Evolutionary conservation across 257 asterid species (phyloP), one percentile per base, ranked within the genome.

Genomic region (Przewalskia tangutica): DNA sequence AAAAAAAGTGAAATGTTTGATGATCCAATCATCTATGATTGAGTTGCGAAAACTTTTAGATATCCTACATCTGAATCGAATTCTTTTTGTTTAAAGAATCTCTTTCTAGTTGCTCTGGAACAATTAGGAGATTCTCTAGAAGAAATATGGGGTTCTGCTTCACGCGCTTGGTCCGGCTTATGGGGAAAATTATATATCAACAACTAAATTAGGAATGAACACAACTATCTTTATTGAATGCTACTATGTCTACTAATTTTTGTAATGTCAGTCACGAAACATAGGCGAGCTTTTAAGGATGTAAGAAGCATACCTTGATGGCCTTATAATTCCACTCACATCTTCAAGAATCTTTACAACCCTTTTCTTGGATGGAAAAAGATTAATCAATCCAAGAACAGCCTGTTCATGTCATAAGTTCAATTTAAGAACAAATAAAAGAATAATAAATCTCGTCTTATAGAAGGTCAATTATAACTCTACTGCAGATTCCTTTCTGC

Each of bases 321-420:
- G 98, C 42, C 85, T 88, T 56, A 94, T 85, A 73, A 94, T 88
- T 77, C 97, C 98, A 81, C 90, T 91, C 83, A 91, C 92, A 84
- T 91, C 93, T 83, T 84, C 77, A 76, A 94, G 98, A 76, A 94
- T 94, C 73, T 92, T 85, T 42, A 93, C 89, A 20, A 83, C 85
- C 83, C 87, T 90, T 85, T 89, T 90, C 90, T 91, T 94, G 42
- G 98, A 93, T 20, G 88, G 89, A 83, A 92, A 90, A 81, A 94
- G 92, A 32, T 93, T 87, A 83, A 91, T 81, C 89, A 85, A 86
- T 62, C 93, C 95, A 44, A 91, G 55, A 82, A 84, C 82, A 79
- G 87, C 90, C 97, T 93, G 68, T 62, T 6, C 27, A 80, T 56
- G 82, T 53, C 71, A 82, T 50, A n/a, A 71, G 53, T 81, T 50